Base-by-base conservation (phyloP, 1,284 basidiomycete genomes). In the Ceratobasidium sp. region DNA sequence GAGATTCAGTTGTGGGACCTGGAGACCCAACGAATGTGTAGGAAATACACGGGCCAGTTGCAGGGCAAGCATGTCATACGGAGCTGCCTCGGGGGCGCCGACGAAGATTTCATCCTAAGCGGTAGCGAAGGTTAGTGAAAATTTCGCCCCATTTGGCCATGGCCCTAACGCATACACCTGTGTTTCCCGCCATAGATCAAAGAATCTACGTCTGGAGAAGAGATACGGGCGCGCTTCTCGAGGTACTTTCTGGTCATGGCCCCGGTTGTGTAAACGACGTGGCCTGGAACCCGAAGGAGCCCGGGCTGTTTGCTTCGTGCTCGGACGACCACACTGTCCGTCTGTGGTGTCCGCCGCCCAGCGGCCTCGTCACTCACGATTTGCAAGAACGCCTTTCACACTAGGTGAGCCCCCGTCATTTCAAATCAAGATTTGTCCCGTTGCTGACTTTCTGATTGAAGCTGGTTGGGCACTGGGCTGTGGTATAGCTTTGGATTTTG, bases 131-230 rank as follows among this genome's bases (percentile, higher is more conserved):
- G 96, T 94, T 81, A 80, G 89, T 85, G 52, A 12, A 55, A 67
- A 55, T 54, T 54, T 68, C 66, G 50, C 50, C 14, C 46, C 48
- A 14, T 38, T 27, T 44, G 44, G 10, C 41, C 16, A 52, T 66
- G 23, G 33, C 38, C 44, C 20, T 52, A 30, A 70, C 30, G 59
- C 57, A 65, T 54, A 69, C 16, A 66, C 80, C 77, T n/a, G 20
- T 20, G 50, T 57, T 52, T 30, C 67, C 59, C 50, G 8, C 78
- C 78, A 75, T 83, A 96, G 94, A 98, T 86, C 91, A 92, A 57
- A 93, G 94, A 80, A 92, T 98, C 67, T 98, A 98, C 85, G 90
- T 99, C 30, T 99, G 97, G 96, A 95, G 99, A 84, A 92, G 94
- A 70, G 93, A 95, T 81, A 93, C 93, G 3, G 94, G 94, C 0